Evolutionary conservation across 2,329 filamentous ascomycete genomes (phyloP).

Genomic region (Setomelanomma holmii): DNA sequence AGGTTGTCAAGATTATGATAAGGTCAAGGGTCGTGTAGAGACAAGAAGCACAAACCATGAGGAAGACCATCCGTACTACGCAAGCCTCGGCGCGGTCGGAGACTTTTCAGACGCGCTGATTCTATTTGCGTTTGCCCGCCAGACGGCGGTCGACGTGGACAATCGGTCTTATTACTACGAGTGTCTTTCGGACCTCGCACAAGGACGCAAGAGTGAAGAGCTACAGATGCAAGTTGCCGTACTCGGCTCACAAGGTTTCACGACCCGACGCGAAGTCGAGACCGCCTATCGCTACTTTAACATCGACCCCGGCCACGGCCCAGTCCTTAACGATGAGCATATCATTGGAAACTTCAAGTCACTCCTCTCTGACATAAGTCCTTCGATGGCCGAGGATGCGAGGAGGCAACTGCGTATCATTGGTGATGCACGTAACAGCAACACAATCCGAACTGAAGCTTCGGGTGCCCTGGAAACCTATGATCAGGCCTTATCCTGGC

Average conservation of each 20-base stretch:
- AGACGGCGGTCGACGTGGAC: conserved; percentile 62
- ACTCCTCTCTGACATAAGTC: conserved; percentile 62
- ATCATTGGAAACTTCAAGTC: conserved; percentile 69
- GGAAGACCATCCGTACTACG: conserved; percentile 59
- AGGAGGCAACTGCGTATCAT: conserved; percentile 66
- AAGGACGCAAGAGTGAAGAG: conserved; percentile 61
- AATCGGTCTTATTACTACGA: conserved; percentile 69
- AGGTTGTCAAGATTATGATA: conserved; percentile 47
- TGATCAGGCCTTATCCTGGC: conserved; percentile 68
- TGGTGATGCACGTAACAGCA: conserved; percentile 64
- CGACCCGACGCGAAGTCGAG: conserved; percentile 63
- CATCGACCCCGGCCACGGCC: conserved; percentile 53
- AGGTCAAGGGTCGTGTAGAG: conserved; percentile 26
- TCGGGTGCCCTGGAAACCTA: conserved; percentile 67
- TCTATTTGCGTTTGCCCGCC: conserved; percentile 67
- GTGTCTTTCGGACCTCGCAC: conserved; percentile 67
- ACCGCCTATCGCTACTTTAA: conserved; percentile 67
- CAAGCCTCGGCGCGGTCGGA: conserved; percentile 66
- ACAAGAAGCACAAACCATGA: conserved; percentile 39
- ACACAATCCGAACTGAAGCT: conserved; percentile 64
- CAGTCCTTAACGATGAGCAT: conserved; percentile 61
- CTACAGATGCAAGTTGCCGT: conserved; percentile 66
- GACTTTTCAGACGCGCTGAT: conserved; percentile 70
- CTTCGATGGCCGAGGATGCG: conserved; percentile 62
- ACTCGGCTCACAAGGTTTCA: conserved; percentile 65